Conservation (phyloP, 1,284 basidiomycete genomes). For the Hemileia vastatrix region DNA sequence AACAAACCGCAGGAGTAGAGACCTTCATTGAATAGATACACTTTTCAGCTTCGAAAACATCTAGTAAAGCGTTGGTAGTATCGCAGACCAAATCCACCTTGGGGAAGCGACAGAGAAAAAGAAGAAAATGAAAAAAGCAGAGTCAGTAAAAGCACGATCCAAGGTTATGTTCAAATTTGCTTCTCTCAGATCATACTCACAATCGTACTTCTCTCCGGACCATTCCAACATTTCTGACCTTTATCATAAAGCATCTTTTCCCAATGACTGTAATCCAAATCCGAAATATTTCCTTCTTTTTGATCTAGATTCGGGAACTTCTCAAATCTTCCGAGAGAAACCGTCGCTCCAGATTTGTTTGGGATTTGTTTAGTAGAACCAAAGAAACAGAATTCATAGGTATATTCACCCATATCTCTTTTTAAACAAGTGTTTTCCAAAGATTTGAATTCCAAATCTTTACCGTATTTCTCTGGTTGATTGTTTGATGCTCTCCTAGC, state of each 20-base stretch:
- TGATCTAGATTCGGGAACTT: no score
- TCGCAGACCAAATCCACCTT: conserved; percentile 37
- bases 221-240: conserved; percentile 43
- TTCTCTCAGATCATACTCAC: no score
- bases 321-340: no score
- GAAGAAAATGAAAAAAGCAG: not conserved
- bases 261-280: no score
- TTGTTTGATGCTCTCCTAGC: no score
- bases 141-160: no score
- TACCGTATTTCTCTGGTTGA: no score
- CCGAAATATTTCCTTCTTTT: no score
- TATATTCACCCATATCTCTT: conserved; percentile 43
- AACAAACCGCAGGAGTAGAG: conserved; percentile 39
- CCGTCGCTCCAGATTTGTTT: conserved; percentile 34
- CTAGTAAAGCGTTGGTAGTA: conserved; percentile 32
- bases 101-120: not conserved
- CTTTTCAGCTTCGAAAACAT: conserved; percentile 43
- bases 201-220: conserved; percentile 36
- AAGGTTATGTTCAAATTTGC: no score
- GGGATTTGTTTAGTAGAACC: conserved; percentile 37
- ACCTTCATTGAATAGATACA: conserved; percentile 41
- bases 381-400: conserved; percentile 43
- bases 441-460: no score
- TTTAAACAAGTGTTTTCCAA: no score
- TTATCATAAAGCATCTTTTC: conserved; percentile 33